Conservation (phyloP, 345 rosid species). For the Camelina sativa region DNA sequence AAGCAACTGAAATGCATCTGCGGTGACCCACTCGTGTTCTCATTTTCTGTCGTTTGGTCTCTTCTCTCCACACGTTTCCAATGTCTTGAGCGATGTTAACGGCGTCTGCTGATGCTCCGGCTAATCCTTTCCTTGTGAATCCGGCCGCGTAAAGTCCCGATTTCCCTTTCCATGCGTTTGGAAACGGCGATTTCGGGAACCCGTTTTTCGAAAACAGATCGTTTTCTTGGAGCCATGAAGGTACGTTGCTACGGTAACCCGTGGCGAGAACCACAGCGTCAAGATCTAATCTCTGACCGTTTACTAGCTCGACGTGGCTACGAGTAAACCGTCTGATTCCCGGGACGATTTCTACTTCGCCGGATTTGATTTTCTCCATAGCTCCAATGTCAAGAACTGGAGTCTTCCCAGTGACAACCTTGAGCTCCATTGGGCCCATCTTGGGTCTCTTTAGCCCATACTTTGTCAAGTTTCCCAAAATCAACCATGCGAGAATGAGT, state of each 20-base stretch:
- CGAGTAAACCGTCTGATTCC: slow-evolving; percentile 61
- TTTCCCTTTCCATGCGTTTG: slow-evolving; percentile 87
- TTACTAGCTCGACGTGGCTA: slow-evolving; percentile 63
- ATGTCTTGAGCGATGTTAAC: slow-evolving; percentile 73
- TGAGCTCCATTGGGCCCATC: slow-evolving; percentile 70
- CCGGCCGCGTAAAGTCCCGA: slow-evolving; percentile 89
- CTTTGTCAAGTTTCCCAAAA: slow-evolving; percentile 57
- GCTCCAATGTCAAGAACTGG: slow-evolving; percentile 87
- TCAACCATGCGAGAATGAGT: slow-evolving; percentile 58
- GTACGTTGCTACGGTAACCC: slow-evolving; percentile 75
- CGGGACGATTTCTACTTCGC: slow-evolving; percentile 65
- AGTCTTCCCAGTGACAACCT: slow-evolving; percentile 65
- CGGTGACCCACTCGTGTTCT: slow-evolving; percentile 62
- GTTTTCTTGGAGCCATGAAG: slow-evolving; percentile 79
- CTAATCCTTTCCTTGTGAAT: slow-evolving; percentile 85
- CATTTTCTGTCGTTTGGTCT: slow-evolving; percentile 66
- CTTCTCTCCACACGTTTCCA: slow-evolving; percentile 77
- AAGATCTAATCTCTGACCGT: slow-evolving; percentile 58
- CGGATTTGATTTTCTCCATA: slow-evolving; percentile 66
- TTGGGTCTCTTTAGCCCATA: slow-evolving; percentile 71
- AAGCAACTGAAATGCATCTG: slow-evolving; percentile 68
- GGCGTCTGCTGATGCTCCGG: slow-evolving; percentile 92
- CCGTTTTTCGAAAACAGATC: slow-evolving; percentile 77
- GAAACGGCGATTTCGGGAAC: slow-evolving; percentile 66
- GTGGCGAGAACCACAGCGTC: slow-evolving; percentile 80